phyloP scores from a whole-genome alignment of 2,329 filamentous ascomycete genomes.

The Pseudogymnoascus sp. region DNA sequence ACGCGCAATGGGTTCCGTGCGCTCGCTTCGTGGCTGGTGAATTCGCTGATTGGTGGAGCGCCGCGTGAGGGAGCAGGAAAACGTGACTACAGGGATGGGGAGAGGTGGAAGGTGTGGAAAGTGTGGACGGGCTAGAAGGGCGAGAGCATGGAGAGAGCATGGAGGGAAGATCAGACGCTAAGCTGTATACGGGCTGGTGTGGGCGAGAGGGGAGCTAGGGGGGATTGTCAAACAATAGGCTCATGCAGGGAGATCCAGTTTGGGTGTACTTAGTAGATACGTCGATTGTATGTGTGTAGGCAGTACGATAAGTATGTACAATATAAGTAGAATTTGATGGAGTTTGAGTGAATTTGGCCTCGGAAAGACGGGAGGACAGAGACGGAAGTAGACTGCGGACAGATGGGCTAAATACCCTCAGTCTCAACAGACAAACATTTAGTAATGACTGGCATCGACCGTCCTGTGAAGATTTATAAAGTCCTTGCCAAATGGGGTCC shows the following conservation, averaged over 20 bases:
- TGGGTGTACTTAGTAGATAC: background rate
- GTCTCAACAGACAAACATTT: background rate
- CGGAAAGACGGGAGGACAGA: background rate
- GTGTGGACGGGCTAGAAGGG: background rate
- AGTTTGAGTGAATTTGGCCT: background rate
- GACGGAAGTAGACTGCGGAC: background rate
- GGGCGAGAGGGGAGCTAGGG: background rate
- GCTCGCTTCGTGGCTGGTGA: background rate
- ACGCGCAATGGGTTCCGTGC: conserved; percentile 3
- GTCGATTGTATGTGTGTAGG: background rate
- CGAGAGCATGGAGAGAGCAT: conserved; percentile 2
- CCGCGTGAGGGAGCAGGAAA: background rate
- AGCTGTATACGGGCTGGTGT: background rate
- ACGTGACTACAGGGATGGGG: background rate
- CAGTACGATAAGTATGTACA: background rate
- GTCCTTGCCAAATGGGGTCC: background rate
- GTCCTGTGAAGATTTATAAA: background rate
- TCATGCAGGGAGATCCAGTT: background rate
- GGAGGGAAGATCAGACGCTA: background rate
- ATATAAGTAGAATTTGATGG: background rate
- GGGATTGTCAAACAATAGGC: conserved; percentile 7
- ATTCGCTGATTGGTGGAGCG: background rate
- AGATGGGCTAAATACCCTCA: background rate
- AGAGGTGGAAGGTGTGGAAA: background rate
- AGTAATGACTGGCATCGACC: background rate